Base-by-base conservation (phyloP, 1,284 basidiomycete genomes). In the Gymnopus androsaceus region DNA sequence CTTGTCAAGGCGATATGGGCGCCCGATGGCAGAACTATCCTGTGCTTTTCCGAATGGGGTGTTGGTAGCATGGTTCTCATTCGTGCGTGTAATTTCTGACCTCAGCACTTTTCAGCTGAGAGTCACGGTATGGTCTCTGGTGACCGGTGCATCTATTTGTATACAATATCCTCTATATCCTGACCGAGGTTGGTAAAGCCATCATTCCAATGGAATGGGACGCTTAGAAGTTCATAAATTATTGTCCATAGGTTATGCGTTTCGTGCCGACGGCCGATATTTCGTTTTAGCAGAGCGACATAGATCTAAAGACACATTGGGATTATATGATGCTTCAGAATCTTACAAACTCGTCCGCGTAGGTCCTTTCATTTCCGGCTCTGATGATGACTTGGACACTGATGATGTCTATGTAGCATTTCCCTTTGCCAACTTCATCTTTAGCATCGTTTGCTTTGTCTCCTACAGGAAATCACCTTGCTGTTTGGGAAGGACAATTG, bases 21-120 rank as follows among this genome's bases (percentile, higher is more conserved):
- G 0, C 88, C 87, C 2, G 88, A 90, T 63, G 90, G 89, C 7
- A 78, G 90, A 40, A 84, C 84, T 15, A 76, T 95, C 3, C 71
- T 94, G n/a, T 93, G 90, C 62, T 94, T 92, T 71, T 92, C 90
- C 3, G 90, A 94, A 62, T 90, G 90, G 85, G 88, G 87, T 61
- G 93, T 95, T 72, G 75, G 91, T 82, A 33, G 17, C 45, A n/a
- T 54, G 36, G 51, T 54, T 37, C 19, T 47, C 52, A 21, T 23
- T 5, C n/a, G 42, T 48, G 23, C 47, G 25, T 23, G 27, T 51
- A 47, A 30, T 60, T 45, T 27, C 14, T 57, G n/a, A 27, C 17
- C 11, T 30, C n/a, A n/a, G n/a, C n/a, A 19, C 54, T 6, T 42
- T 45, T 37, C 66, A 94, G 91, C 77, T 94, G 53, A 80, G 92